Evolutionary conservation across 345 rosid species (phyloP).

Genomic region (Melastoma malabathricum): DNA sequence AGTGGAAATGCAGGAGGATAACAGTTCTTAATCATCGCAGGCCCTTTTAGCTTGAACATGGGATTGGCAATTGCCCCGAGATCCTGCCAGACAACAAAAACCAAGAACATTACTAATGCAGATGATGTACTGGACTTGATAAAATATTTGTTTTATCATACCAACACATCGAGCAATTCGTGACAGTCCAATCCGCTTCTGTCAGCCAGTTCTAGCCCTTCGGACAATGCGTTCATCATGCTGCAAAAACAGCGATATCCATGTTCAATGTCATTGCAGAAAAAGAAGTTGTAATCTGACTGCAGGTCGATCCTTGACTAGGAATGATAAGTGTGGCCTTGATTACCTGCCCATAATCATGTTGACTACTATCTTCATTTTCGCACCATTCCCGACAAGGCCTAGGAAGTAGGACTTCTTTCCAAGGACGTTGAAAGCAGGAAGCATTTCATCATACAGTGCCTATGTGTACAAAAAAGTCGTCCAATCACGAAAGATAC

Average conservation of each 20-base stretch:
- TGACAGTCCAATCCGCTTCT: constrained; percentile 64
- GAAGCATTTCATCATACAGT: constrained; percentile 56
- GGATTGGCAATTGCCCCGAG: constrained; percentile 72
- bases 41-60: constrained; percentile 78
- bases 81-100: constrained; percentile 36
- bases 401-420: constrained; percentile 86
- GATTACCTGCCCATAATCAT: constrained; percentile 95
- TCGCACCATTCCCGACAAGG: constrained; percentile 86
- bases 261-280: too few species aligned
- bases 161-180: constrained; percentile 64
- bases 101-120: not conserved
- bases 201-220: constrained; percentile 77
- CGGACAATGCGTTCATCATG: constrained; percentile 88
- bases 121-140: not conserved
- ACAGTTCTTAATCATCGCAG: constrained; percentile 54
- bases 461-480: constrained; percentile 20
- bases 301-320: not conserved
- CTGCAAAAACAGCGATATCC: constrained; percentile 16
- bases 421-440: constrained; percentile 76
- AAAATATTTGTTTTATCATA: constrained; percentile 30
- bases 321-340: not conserved
- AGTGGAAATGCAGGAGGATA: constrained; percentile 70
- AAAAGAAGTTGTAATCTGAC: too few species aligned
- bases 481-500: not conserved
- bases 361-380: constrained; percentile 89